Base-by-base conservation (phyloP, 179 eudicot genomes). In the Nepenthes alata region DNA sequence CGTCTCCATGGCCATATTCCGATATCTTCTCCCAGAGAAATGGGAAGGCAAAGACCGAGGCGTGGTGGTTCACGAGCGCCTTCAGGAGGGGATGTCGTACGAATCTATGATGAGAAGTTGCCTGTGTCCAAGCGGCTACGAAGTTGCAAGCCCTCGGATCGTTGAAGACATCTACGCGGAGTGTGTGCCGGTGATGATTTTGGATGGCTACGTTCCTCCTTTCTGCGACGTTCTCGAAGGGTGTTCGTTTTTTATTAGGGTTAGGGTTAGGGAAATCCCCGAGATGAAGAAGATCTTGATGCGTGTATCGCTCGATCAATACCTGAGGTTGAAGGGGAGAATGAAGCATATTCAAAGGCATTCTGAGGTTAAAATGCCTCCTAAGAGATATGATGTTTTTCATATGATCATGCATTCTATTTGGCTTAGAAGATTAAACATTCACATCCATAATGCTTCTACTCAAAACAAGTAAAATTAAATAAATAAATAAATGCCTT, bases 341-440 rank as follows among this genome's bases (percentile, higher is more conserved):
- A n/a, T 50, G 5, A 50, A 13, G 53, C 12, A 50, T 10, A n/a
- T 10, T 11, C 53, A 50, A 13, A 50, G n/a, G n/a, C 53, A 50
- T 11, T 50, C 11, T n/a, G 12, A 50, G n/a, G 53, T 50, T 50
- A 50, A 50, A 1, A 13, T 50, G 11, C 53, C 53, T 3, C 53
- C 53, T 11, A 50, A 50, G 53, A 50, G 53, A 50, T 50, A 50
- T 13, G 53, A 50, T 50, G 53, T 50, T 50, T 50, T 50, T 13
- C 15, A 50, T 13, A 50, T 50, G 53, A 50, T 11, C 15, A n/a
- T 50, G 8, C 16, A 50, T 10, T 50, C 53, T 11, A 50, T 50
- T 50, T 50, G 53, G 53, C 53, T 50, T 50, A 50, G 53, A 50
- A 50, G 53, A 50, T 50, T 50, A 13, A 50, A 50, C 53, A 50